Evolutionary conservation across 768 basidiomycete genomes (phyloP).

Genomic region (Mycena chlorophos): DNA sequence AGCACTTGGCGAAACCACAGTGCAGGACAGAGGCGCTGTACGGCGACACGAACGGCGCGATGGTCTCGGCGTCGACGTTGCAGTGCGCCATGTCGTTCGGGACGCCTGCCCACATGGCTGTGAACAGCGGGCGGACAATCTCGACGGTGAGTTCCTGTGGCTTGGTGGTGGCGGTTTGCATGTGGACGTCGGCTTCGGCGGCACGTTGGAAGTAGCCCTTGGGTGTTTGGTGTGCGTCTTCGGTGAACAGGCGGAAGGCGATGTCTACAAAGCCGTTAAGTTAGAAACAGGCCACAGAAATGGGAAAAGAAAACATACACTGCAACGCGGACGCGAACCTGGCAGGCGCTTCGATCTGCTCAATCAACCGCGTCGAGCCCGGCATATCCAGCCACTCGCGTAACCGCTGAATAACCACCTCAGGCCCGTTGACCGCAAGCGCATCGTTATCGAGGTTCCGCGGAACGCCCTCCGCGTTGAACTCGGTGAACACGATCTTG

Average conservation of each 20-base stretch:
- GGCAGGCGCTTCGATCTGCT: constrained; percentile 6
- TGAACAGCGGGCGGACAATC: constrained; percentile 13
- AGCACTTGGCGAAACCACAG: constrained; percentile 10
- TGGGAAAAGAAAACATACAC: constrained; percentile 5
- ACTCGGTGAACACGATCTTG: constrained; percentile 20
- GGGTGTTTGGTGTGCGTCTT: constrained; percentile 17
- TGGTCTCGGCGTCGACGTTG: constrained; percentile 10
- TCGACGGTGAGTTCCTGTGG: constrained; percentile 7
- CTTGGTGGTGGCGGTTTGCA: constrained; percentile 15
- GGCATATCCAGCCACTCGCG: constrained; percentile 8
- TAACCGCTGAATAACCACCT: constrained; percentile 4
- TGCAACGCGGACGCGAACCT: constrained; percentile 18
- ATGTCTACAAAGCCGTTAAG: constrained; percentile 4
- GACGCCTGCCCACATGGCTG: constrained; percentile 9
- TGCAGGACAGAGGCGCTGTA: constrained; percentile 19
- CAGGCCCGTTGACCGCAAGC: constrained; percentile 14
- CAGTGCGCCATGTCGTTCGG: not conserved
- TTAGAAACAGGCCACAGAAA: not conserved
- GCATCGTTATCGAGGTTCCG: constrained; percentile 9
- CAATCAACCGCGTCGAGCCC: constrained; percentile 13
- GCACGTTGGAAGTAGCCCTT: constrained; percentile 22
- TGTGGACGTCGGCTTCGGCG: constrained; percentile 14
- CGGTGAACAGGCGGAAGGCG: constrained; percentile 15
- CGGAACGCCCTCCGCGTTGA: constrained; percentile 20
- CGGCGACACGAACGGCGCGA: constrained; percentile 16